These are phyloP conservation scores for Cercophora newfieldiana DNA, from an alignment of 495 filamentous ascomycete genomes.

Conservation along the genomic window DNA sequence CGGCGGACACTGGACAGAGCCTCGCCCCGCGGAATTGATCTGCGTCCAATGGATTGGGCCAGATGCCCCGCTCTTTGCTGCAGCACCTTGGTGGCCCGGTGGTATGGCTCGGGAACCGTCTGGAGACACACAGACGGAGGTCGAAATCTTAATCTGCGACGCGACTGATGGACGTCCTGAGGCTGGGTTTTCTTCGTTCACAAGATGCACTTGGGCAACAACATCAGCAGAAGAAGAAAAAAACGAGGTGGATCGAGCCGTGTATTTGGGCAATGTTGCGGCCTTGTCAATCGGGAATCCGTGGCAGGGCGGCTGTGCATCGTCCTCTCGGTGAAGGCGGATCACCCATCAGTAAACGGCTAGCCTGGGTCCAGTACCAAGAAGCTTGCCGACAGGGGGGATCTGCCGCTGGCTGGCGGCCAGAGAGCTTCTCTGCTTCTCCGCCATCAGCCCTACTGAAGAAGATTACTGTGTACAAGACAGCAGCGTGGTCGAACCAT, in stretches of 20 bases:
- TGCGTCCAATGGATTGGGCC: background rate
- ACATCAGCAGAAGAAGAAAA: background rate
- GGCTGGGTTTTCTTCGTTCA: background rate
- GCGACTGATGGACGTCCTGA: background rate
- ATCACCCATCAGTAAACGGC: background rate
- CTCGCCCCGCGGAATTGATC: constrained; percentile 9
- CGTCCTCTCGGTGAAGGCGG: background rate
- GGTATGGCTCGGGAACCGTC: background rate
- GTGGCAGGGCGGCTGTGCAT: background rate
- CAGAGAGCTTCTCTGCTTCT: background rate
- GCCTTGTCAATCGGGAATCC: too few relatives aligned
- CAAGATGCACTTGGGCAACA: background rate
- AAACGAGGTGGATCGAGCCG: background rate
- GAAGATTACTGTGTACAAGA: background rate
- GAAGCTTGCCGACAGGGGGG: background rate
- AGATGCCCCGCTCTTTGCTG: background rate
- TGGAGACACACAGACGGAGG: background rate
- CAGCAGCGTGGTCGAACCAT: background rate
- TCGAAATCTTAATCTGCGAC: background rate
- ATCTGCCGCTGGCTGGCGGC: too few relatives aligned
- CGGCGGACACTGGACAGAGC: constrained; percentile 4
- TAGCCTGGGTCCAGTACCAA: background rate
- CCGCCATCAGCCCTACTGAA: background rate
- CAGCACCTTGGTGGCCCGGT: background rate
- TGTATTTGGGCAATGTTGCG: background rate